Percentiles rank a stretch among this genome's conserved stretches.
phyloP scores from a whole-genome alignment of 2,329 filamentous ascomycete genomes.

The Tolypocladium guangdongense region DNA sequence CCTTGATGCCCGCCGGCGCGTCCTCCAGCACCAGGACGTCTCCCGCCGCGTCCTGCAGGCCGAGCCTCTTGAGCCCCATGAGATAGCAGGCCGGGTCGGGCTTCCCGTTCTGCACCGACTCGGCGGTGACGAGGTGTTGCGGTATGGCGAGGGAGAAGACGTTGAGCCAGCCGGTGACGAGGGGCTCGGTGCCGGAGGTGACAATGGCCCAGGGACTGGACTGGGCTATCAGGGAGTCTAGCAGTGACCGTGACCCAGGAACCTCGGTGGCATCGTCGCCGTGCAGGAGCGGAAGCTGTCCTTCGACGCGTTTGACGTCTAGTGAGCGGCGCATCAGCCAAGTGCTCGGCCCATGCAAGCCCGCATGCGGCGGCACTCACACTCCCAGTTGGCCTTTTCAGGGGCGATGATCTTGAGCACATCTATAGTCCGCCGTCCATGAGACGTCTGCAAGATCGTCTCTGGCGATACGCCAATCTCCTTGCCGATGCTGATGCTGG shows the following conservation, averaged over 20 bases:
- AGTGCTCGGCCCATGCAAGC: background rate
- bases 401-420: conserved; percentile 68
- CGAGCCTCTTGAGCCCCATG: conserved; percentile 53
- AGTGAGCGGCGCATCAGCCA: background rate
- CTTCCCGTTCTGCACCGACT: conserved; percentile 66
- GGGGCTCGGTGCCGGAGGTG: conserved; percentile 56
- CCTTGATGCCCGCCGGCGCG: conserved; percentile 71
- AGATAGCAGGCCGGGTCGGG: conserved; percentile 66
- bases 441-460: conserved; percentile 79
- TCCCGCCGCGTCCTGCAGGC: conserved; percentile 33
- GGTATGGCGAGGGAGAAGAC: conserved; percentile 56
- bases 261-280: conserved; percentile 75
- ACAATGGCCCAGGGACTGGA: conserved; percentile 78
- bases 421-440: conserved; percentile 85
- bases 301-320: conserved; percentile 77
- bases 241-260: conserved; percentile 64
- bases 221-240: conserved; percentile 52
- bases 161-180: conserved; percentile 63
- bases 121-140: conserved; percentile 58
- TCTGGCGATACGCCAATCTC: conserved; percentile 79
- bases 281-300: conserved; percentile 63
- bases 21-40: conserved; percentile 75
- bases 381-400: conserved; percentile 85
- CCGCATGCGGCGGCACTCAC: conserved; percentile 39
- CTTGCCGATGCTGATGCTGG: conserved; percentile 50